These are phyloP conservation scores for Euphorbia celastroides DNA, from an alignment of 441 rosid species.

Conservation along the genomic window DNA sequence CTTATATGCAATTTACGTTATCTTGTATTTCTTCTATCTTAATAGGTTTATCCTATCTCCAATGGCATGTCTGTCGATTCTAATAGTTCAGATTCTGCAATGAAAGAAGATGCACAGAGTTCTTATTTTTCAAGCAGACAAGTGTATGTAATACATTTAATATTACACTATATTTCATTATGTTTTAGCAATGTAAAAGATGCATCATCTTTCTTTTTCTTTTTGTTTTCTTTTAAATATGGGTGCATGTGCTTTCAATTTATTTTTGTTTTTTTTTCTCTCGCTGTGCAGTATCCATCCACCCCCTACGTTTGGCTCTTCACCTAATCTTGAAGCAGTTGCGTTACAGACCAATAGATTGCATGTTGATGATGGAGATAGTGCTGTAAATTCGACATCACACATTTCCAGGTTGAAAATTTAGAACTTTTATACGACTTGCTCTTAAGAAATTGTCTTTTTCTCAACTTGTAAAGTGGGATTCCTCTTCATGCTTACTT, in stretches of 20 bases:
- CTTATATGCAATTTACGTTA: background rate
- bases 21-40: conserved; percentile 9
- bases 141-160: conserved; percentile 32
- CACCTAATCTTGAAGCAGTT: conserved; percentile 69
- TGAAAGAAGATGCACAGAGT: conserved; percentile 75
- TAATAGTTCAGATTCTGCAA: conserved; percentile 41
- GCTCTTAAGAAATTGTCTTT: background rate
- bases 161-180: background rate
- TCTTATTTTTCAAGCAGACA: conserved; percentile 45
- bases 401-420: conserved; percentile 32
- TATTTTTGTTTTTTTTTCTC: conserved; percentile 15
- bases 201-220: background rate
- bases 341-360: conserved; percentile 40
- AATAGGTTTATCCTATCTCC: conserved; percentile 55
- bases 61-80: conserved; percentile 40
- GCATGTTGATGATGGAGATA: conserved; percentile 53
- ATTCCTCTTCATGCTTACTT: background rate
- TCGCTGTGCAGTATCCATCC: conserved; percentile 50
- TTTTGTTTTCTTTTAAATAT: conserved; percentile 1
- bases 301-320: conserved; percentile 93
- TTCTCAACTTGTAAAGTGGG: background rate
- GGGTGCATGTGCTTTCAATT: conserved; percentile 3
- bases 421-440: background rate
- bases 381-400: conserved; percentile 42
- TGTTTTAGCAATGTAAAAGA: conserved; percentile 4